Evolutionary conservation across 306 rosid genomes (phyloP).

Genomic region (Cucurbita argyrosperma): DNA sequence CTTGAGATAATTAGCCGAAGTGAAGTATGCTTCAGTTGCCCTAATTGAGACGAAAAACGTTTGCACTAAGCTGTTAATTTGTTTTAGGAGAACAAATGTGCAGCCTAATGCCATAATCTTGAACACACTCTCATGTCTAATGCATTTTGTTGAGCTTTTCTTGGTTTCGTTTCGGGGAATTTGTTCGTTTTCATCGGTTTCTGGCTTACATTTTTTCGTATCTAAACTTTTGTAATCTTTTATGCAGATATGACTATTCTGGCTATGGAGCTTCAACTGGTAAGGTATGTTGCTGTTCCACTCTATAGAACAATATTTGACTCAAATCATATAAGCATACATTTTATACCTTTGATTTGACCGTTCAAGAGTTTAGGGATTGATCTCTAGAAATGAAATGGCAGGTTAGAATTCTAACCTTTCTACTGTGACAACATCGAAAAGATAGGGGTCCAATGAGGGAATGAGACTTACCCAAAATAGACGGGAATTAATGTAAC

Average conservation of each 20-base stretch:
- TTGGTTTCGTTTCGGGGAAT: background rate
- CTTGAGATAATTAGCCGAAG: background rate
- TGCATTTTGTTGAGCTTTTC: background rate
- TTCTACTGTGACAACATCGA: background rate
- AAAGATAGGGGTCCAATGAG: no score
- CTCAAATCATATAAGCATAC: background rate
- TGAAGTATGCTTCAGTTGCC: background rate
- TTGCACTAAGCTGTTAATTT: background rate
- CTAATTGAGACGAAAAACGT: background rate
- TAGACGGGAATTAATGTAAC: background rate
- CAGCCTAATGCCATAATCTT: background rate
- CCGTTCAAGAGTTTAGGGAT: background rate
- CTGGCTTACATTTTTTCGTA: background rate
- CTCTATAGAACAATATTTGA: background rate
- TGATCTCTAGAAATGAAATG: background rate
- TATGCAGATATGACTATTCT: conserved; percentile 89
- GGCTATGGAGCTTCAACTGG: conserved; percentile 99
- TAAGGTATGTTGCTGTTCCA: conserved; percentile 41
- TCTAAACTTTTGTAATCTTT: background rate
- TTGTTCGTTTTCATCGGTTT: background rate
- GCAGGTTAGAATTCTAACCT: background rate
- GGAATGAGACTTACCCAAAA: background rate
- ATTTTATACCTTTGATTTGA: background rate
- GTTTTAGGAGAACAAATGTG: background rate
- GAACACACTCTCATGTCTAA: background rate